phyloP scores from a whole-genome alignment of 257 asterid species.

The Nicotiana undulata region DNA sequence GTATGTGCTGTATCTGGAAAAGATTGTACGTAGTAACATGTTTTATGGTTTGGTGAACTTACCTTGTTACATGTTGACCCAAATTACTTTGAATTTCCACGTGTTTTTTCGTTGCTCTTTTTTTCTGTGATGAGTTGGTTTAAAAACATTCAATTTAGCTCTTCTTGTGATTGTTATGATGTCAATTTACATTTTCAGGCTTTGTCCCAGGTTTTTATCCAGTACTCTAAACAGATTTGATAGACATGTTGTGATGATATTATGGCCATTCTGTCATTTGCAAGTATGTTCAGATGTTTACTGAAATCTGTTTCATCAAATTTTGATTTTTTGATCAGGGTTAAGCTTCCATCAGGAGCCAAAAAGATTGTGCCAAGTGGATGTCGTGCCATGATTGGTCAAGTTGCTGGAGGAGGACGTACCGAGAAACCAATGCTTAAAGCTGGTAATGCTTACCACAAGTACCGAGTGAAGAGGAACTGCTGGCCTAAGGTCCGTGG shows the following conservation, averaged over 20 bases:
- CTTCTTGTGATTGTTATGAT: background rate
- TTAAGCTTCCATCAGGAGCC: conserved; percentile 17
- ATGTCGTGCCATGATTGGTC: conserved; percentile 17
- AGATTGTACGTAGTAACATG: background rate
- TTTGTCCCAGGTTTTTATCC: background rate
- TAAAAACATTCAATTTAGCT: background rate
- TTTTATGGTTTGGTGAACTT: background rate
- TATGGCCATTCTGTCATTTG: background rate
- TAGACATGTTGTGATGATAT: background rate
- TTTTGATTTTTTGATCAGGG: background rate
- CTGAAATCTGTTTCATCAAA: background rate
- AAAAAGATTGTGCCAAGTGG: conserved; percentile 19
- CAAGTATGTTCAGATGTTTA: background rate
- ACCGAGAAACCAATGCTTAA: conserved; percentile 12
- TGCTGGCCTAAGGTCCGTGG: conserved; percentile 25
- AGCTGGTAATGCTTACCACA: conserved; percentile 24
- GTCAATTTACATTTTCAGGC: background rate
- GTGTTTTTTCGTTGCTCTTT: background rate
- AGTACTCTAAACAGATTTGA: background rate
- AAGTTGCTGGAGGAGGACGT: conserved; percentile 24
- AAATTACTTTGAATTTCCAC: background rate
- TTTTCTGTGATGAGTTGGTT: background rate
- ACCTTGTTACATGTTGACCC: background rate
- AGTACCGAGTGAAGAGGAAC: conserved; percentile 35
- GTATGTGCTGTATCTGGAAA: background rate